Conservation (phyloP, 306 rosid genomes). For the Boehmeria nivea region DNA sequence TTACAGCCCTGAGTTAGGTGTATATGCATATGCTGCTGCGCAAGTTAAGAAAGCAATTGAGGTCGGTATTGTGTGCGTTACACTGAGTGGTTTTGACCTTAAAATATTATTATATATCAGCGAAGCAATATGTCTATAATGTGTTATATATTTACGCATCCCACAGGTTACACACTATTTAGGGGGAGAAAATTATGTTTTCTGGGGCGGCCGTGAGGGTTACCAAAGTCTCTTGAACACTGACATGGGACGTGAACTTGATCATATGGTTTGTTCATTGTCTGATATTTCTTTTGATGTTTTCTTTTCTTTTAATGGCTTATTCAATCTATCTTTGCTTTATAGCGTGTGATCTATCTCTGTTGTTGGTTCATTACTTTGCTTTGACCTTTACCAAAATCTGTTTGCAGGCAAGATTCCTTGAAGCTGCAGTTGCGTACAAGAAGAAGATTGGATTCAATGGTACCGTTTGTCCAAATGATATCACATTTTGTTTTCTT, state of each 20-base stretch:
- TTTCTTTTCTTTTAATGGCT: neutral
- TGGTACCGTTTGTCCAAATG: slow-evolving; percentile 35
- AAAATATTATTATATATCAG: too few species aligned
- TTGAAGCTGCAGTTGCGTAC: slow-evolving; percentile 76
- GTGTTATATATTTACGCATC: slow-evolving; percentile 17
- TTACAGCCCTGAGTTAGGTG: slow-evolving; percentile 76
- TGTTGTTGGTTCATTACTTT: neutral
- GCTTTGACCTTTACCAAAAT: neutral
- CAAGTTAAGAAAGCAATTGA: slow-evolving; percentile 99
- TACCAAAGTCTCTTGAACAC: slow-evolving; percentile 91
- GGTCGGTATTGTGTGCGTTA: slow-evolving; percentile 33
- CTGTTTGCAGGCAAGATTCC: slow-evolving; percentile 70
- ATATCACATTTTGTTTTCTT: too few species aligned
- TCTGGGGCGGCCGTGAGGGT: slow-evolving; percentile 99
- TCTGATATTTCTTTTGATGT: neutral
- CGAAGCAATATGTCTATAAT: neutral
- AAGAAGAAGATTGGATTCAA: slow-evolving; percentile 95
- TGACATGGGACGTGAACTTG: slow-evolving; percentile 91
- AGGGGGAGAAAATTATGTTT: slow-evolving; percentile 94
- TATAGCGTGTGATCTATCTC: neutral
- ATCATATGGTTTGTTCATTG: slow-evolving; percentile 60
- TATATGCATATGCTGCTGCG: slow-evolving; percentile 90
- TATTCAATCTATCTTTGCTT: neutral
- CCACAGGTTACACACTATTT: slow-evolving; percentile 79
- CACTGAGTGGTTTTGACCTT: neutral